A percentile compares a stretch with the other conserved stretches of the same genome.
phyloP scores from a whole-genome alignment of 192 early-diverging fungal species.

The Phlyctochytrium arcticum region DNA sequence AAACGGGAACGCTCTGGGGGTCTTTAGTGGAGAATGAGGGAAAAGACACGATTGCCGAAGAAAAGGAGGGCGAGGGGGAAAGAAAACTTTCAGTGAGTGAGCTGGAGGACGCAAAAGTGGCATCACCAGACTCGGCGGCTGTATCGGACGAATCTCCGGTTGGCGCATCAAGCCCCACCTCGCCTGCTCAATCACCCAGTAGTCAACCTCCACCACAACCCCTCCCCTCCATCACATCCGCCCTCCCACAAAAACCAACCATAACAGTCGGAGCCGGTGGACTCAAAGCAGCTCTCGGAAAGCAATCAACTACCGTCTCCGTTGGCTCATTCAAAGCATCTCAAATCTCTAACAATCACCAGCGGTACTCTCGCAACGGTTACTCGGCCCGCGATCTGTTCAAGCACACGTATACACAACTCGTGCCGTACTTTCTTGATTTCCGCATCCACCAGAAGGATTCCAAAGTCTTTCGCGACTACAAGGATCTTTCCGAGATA shows the following conservation, averaged over 20 bases:
- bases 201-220: constrained; percentile 25
- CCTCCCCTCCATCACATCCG: constrained; percentile 31
- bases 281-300: constrained; percentile 36
- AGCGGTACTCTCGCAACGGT: constrained; percentile 38
- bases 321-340: constrained; percentile 13
- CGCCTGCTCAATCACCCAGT: background rate
- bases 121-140: background rate
- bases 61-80: background rate
- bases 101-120: too few relatives aligned
- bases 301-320: background rate
- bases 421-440: constrained; percentile 69
- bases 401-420: constrained; percentile 52
- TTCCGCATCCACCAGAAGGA: constrained; percentile 61
- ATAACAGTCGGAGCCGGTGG: constrained; percentile 52
- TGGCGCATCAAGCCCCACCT: too few relatives aligned
- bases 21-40: constrained; percentile 13
- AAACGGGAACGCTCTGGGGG: constrained; percentile 45
- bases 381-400: constrained; percentile 62
- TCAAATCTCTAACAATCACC: constrained; percentile 20
- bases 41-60: background rate
- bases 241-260: constrained; percentile 32
- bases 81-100: too few relatives aligned
- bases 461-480: constrained; percentile 67
- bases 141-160: too few relatives aligned
- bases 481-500: constrained; percentile 56